A percentile compares a stretch with the other conserved stretches of the same genome.
Evolutionary conservation across 2,329 filamentous ascomycete genomes (phyloP).

Genomic region (Penicillium sp.): DNA sequence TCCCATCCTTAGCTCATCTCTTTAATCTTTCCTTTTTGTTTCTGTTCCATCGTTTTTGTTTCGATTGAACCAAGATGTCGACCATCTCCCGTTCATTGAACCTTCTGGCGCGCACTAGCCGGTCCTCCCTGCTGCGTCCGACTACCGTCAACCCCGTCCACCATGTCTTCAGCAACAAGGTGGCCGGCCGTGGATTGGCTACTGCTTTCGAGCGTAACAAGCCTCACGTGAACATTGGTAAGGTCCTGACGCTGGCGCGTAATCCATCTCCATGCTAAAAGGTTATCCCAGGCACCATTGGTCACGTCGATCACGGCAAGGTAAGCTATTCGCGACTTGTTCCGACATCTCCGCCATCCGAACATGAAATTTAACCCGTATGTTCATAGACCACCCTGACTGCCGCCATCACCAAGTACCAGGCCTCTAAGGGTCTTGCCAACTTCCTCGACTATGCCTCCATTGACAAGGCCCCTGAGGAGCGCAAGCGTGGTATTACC

Average conservation of each 20-base stretch:
- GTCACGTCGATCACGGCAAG: constrained; percentile 99
- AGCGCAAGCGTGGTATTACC: constrained; percentile 99
- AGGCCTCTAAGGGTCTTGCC: constrained; percentile 90
- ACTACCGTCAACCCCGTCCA: constrained; percentile 74
- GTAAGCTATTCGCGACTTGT: constrained; percentile 50
- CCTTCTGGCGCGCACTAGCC: constrained; percentile 79
- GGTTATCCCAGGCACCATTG: constrained; percentile 73
- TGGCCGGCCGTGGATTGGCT: constrained; percentile 56
- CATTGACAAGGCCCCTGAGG: constrained; percentile 98
- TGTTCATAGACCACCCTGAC: constrained; percentile 82
- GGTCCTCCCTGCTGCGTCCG: constrained; percentile 68
- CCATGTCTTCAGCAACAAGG: constrained; percentile 49
- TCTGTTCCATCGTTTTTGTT: constrained; percentile 33
- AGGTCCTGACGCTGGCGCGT: constrained; percentile 23
- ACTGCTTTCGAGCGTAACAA: constrained; percentile 80
- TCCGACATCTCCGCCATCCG: constrained; percentile 5
- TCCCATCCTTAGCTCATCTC: constrained; percentile 29
- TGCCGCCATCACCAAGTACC: constrained; percentile 97
- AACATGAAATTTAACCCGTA: constrained; percentile 16
- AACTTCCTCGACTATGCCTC: constrained; percentile 95
- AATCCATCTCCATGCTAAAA: constrained; percentile 1
- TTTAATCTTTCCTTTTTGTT: constrained; percentile 27
- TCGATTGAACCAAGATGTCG: constrained; percentile 64
- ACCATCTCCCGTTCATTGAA: constrained; percentile 73
- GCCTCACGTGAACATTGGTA: constrained; percentile 98